Evolutionary conservation across 2,329 filamentous ascomycete species (phyloP), one percentile per base, ranked within the genome.

Genomic region (Mariannaea elegans): DNA sequence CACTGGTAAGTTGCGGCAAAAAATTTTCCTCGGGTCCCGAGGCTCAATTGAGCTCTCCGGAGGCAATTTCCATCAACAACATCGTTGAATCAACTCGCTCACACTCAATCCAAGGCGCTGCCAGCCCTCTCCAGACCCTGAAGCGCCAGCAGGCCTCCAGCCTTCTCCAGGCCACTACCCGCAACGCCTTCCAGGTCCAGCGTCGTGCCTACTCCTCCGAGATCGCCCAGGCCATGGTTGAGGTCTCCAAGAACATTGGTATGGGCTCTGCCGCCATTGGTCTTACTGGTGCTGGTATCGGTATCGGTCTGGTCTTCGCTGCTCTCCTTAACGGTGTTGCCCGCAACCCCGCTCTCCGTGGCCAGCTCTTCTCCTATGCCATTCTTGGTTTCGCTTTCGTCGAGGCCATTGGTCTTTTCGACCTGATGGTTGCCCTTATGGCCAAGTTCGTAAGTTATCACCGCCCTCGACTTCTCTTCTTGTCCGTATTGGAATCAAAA

Each of bases 301-400:
- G 92, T 92, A 96, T 95, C 83, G 92, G 92, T 87, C 89, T 94
- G 78, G 92, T 96, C 79, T 96, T 96, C 88, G 92, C 90, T 78
- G 89, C 91, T 76, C 91, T 96, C 79, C 87, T 96, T 78, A 89
- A 91, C 82, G 89, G 89, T 84, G 92, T 95, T 80, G 91, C 92
- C 85, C 92, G 92, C 85, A 97, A 97, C 91, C 92, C 92, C 77
- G 91, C 90, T 78, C 91, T 96, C 84, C 90, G 92, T 85, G 92
- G 92, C 80, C 93, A 96, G 88, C 92, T 97, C 78, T 97, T 95
- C 91, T 92, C 91, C 73, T 94, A 95, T 84, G 92, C 92, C 87
- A 94, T 95, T 91, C 85, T 95, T 78, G 92, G 92, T 85, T 95
- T 95, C 85, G 92, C 92, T 79, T 95, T 95, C 90, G 92, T 94